Base-by-base conservation (phyloP, 495 filamentous ascomycete species). In the Xanthoparmelia taractica region DNA sequence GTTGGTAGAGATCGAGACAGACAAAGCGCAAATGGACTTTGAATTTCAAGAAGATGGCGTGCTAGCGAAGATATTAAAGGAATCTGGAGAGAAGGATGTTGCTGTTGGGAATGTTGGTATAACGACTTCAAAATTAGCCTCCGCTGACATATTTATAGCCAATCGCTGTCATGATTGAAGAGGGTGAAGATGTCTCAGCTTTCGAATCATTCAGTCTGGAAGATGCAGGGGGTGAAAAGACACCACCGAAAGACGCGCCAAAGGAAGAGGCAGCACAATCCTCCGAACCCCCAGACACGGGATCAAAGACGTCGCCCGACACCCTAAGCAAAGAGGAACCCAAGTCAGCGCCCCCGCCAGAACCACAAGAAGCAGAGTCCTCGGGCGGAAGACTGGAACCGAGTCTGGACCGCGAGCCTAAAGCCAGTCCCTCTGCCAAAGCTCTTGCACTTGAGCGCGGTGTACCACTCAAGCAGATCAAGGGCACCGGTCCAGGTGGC, bases 1-100 rank as follows among this genome's bases (percentile, higher is more conserved):
- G n/a, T 77, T 99, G 63, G 95, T 97, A 36, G 95, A 99, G 81
- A 97, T 99, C 73, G 95, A 99, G 80, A 99, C 95, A 71, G 95
- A 99, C 77, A 99, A 99, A 82, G 95, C 95, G 48, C 95, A 99
- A 77, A 99, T 99, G 95, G 95, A 99, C 80, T 99, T 99, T 71
- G 95, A 99, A 76, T 99, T 95, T 76, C 95, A 99, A 76, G 94
- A 99, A 67, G 94, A 99, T 73, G 94, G 95, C 79, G 81, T 96
- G 40, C 78, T 99, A 62, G 95, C 95, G 63, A 97, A 97, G 84
- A 84, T 97, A 64, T 76, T 99, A 74, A 96, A 91, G 79, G 89
- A 96, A 4, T 86, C 86, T 38, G 95, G 95, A 54, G 91, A 89
- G 76, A 97, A 97, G 80, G 95, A 97, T 73, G 82, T 99, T 66